Percentiles rank a stretch among this genome's conserved stretches.
Conservation (phyloP, 495 filamentous ascomycete species). For the Penicillium ochrochloron region DNA sequence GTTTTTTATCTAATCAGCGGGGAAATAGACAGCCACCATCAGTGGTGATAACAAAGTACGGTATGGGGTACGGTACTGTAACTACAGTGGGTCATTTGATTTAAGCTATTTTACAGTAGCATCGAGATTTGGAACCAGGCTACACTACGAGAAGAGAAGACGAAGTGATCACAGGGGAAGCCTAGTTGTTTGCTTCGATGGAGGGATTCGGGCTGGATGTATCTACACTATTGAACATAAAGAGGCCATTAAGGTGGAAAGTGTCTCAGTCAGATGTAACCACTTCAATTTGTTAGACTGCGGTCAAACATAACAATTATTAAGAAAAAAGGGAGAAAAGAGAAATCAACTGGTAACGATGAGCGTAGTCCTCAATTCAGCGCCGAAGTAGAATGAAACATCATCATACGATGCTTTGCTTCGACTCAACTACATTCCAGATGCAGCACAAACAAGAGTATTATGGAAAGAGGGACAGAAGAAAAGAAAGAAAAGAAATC, state of each 20-base stretch:
- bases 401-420: background rate
- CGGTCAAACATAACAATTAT: background rate
- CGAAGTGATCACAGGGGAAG: background rate
- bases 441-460: background rate
- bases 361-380: background rate
- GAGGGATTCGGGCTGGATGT: no score
- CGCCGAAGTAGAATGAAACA: background rate
- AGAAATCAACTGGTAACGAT: background rate
- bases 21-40: background rate
- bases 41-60: background rate
- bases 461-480: background rate
- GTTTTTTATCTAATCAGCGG: constrained; percentile 21
- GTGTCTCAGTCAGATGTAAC: background rate
- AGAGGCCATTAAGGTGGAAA: background rate
- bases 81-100: background rate
- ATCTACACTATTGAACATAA: background rate
- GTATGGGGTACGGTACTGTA: background rate
- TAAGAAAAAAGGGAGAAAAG: background rate
- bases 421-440: background rate
- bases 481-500: background rate
- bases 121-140: background rate
- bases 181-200: background rate
- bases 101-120: background rate
- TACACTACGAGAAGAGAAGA: background rate
- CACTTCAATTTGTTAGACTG: background rate